Evolutionary conservation across 139 green algal genomes (phyloP).

Genomic region (Microglena sp.): DNA sequence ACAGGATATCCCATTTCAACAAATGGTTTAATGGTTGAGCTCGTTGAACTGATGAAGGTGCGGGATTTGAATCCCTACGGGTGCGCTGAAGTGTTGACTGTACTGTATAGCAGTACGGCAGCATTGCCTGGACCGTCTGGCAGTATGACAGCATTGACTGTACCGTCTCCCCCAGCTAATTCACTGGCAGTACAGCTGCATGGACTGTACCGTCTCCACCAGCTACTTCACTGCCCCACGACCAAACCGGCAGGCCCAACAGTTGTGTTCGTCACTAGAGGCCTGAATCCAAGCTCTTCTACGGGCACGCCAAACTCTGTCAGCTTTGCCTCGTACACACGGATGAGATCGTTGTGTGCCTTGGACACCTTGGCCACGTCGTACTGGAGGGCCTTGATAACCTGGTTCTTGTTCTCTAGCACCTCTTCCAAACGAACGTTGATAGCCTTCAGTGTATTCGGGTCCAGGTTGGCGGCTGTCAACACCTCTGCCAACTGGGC

Average conservation of each 20-base stretch:
- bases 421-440: constrained; percentile 70
- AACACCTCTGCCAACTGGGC: constrained; percentile 73
- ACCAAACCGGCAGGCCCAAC: constrained; percentile 65
- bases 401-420: constrained; percentile 69
- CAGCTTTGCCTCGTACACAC: constrained; percentile 82
- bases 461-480: constrained; percentile 71
- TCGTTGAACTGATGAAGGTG: too few relatives aligned
- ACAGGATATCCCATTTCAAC: too few relatives aligned
- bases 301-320: constrained; percentile 65
- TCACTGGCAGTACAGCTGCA: too few relatives aligned
- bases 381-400: constrained; percentile 68
- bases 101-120: too few relatives aligned
- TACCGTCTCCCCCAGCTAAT: too few relatives aligned
- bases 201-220: too few relatives aligned
- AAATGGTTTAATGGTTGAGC: too few relatives aligned
- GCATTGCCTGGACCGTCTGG: too few relatives aligned
- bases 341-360: constrained; percentile 81
- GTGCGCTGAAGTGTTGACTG: too few relatives aligned
- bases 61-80: too few relatives aligned
- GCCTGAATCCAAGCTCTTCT: constrained; percentile 73
- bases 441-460: constrained; percentile 45
- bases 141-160: too few relatives aligned
- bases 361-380: constrained; percentile 76
- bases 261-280: constrained; percentile 66
- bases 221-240: too few relatives aligned